phyloP scores from a whole-genome alignment of 2,329 filamentous ascomycete species.

The Xylariaceae sp. region DNA sequence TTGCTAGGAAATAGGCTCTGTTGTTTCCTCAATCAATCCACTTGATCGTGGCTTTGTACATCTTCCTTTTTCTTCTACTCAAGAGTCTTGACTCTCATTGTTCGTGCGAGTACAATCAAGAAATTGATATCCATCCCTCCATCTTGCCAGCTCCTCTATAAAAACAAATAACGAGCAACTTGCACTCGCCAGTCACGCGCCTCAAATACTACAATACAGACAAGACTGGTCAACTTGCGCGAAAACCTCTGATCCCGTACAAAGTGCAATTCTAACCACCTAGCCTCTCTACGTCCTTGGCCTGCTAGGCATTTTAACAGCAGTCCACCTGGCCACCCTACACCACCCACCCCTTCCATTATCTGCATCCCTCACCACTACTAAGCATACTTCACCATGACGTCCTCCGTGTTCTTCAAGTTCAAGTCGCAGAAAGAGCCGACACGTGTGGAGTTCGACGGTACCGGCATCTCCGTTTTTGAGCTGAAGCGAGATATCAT shows the following conservation, averaged over 20 bases:
- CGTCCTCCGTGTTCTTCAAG: slow-evolving; percentile 98
- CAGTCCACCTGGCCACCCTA: too few relatives aligned
- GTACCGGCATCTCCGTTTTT: slow-evolving; percentile 96
- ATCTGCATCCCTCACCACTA: too few relatives aligned
- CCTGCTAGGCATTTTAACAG: too few relatives aligned
- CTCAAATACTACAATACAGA: slow-evolving; percentile 15
- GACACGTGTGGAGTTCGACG: slow-evolving; percentile 92
- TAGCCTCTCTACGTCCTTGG: neutral
- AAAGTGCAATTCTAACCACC: slow-evolving; percentile 15
- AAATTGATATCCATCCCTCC: slow-evolving; percentile 36
- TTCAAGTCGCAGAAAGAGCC: slow-evolving; percentile 99
- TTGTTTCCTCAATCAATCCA: slow-evolving; percentile 26
- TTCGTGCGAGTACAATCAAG: slow-evolving; percentile 35
- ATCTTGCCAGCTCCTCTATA: slow-evolving; percentile 32
- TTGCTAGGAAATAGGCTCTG: slow-evolving; percentile 25
- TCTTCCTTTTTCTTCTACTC: slow-evolving; percentile 30
- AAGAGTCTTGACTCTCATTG: slow-evolving; percentile 28
- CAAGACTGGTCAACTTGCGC: slow-evolving; percentile 19
- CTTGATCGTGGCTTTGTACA: slow-evolving; percentile 35
- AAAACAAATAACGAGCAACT: slow-evolving; percentile 25
- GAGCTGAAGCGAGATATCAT: slow-evolving; percentile 99
- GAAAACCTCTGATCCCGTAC: slow-evolving; percentile 17
- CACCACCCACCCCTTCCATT: too few relatives aligned
- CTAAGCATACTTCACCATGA: slow-evolving; percentile 58
- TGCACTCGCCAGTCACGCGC: slow-evolving; percentile 15